Conservation (phyloP, 495 filamentous ascomycete species). For the Xylaria cubensis region DNA sequence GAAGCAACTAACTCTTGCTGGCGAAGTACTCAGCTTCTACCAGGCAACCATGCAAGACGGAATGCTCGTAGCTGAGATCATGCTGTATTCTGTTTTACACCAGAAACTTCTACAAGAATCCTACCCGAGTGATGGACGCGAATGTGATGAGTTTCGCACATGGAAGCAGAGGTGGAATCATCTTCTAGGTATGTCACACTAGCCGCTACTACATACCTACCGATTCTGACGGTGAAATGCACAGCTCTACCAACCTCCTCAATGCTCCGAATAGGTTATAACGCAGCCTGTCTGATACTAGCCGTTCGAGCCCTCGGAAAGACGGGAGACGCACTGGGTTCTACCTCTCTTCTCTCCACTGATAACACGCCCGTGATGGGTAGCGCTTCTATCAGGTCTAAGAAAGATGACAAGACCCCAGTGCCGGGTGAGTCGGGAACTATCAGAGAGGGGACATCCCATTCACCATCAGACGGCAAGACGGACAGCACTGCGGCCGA, state of each 20-base stretch:
- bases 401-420: slow-evolving; percentile 13
- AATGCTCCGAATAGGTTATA: slow-evolving; percentile 39
- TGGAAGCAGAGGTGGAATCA: slow-evolving; percentile 44
- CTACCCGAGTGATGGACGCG: slow-evolving; percentile 37
- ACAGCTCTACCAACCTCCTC: slow-evolving; percentile 37
- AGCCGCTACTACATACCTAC: background rate
- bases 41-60: slow-evolving; percentile 42
- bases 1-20: background rate
- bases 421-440: background rate
- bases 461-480: slow-evolving; percentile 2
- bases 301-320: slow-evolving; percentile 37
- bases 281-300: slow-evolving; percentile 39
- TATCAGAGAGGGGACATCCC: slow-evolving; percentile 8
- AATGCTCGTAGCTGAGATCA: slow-evolving; percentile 43
- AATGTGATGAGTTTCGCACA: slow-evolving; percentile 40
- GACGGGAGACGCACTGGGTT: slow-evolving; percentile 35
- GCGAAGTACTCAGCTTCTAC: slow-evolving; percentile 39
- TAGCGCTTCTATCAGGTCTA: background rate
- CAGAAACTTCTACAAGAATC: slow-evolving; percentile 38
- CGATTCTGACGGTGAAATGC: slow-evolving; percentile 16
- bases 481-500: slow-evolving; percentile 3
- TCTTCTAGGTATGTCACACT: slow-evolving; percentile 28
- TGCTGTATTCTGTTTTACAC: slow-evolving; percentile 37
- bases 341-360: slow-evolving; percentile 27
- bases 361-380: slow-evolving; percentile 4